Base-by-base conservation (phyloP, 1,284 basidiomycete genomes). In the Marasmius oreades region DNA sequence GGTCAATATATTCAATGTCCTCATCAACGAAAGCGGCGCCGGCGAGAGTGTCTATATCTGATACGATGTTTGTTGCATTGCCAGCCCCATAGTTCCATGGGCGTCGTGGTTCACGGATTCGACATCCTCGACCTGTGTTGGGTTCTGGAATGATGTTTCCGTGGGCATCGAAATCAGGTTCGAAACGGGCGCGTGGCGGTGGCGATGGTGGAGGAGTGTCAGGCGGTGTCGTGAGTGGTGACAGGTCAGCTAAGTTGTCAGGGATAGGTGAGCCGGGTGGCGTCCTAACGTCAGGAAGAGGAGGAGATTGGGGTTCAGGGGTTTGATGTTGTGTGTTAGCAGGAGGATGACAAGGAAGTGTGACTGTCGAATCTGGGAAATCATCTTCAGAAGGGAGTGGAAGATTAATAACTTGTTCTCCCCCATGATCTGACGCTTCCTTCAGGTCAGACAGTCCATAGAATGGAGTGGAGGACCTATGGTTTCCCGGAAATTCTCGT, bases 401-500 rank as follows among this genome's bases (percentile, higher is more conserved):
- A 31, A 48, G 53, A 48, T 48, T 31, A 37, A 48, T 28, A 31
- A 22, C 42, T 44, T 1, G 12, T 26, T 46, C 58, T 56, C 55
- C 58, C 58, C 58, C 58, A 51, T 23, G 51, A 59, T 53, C 50
- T 14, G 31, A 44, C 28, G 31, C 42, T 37, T 47, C 7, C 28
- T 60, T 2, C 47, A 46, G 11, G 52, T n/a, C 33, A 22, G 22
- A 43, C 23, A 46, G 26, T 52, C 31, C 34, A 14, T 36, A 31
- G 55, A 55, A 14, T 39, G 50, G 26, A 52, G 46, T 16, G 23
- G 20, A 5, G 51, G 23, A 42, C 48, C 39, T n/a, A 24, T 55
- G 44, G 28, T 57, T 57, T 16, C 61, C 60, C 12, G 62, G 62
- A 37, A 64, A 60, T 31, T 33, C 28, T 1, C 55, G 51, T 51